Evolutionary conservation across 2,329 filamentous ascomycete species (phyloP), one percentile per base, ranked within the genome.

Genomic region (Fusarium euwallaceae): DNA sequence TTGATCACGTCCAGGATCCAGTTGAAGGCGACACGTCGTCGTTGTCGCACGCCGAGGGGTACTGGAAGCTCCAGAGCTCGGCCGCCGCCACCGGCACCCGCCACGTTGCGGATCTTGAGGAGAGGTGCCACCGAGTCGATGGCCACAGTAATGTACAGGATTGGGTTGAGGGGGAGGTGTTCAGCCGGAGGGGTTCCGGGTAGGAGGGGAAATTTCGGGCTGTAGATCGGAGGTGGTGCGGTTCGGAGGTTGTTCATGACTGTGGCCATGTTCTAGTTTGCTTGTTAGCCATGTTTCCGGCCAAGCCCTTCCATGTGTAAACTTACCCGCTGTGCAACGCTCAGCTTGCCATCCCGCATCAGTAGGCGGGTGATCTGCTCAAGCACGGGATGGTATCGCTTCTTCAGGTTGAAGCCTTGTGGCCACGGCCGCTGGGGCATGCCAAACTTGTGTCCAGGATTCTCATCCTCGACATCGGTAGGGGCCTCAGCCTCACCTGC

Each of bases 61-160:
- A 92, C 87, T 0, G 97, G 97, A 39, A 98, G 89, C 66, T 96
- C 94, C 68, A 98, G 89, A 14, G 94, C 90, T 39, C 91, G 89
- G 83, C 97, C 97, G 86, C 97, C 97, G 84, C 96, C 96, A 1
- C 93, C 94, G 39, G 93, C 90, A 76, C 95, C 95, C 79, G 91
- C 91, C 78, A 95, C 89, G 71, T 89, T 89, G 64, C 92, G 90
- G 80, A 99, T 92, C 76, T 93, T 92, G 80, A 99, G 87, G 17
- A 99, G 89, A 11, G 97, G 97, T 2, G 95, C 94, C 27, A 99
- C 93, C 11, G 94, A 97, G 87, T 99, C 97, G 79, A 99, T 92
- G 36, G 95, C 95, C 36, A 97, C 88, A 14, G 93, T 94, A 58
- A 99, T 92, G 86, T 98, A 99, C 64, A 94, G 89, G 64, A 97